These are phyloP conservation scores for Nakazawaea laoshanensis DNA, from an alignment of 805 yeast genomes.

Conservation along the genomic window DNA sequence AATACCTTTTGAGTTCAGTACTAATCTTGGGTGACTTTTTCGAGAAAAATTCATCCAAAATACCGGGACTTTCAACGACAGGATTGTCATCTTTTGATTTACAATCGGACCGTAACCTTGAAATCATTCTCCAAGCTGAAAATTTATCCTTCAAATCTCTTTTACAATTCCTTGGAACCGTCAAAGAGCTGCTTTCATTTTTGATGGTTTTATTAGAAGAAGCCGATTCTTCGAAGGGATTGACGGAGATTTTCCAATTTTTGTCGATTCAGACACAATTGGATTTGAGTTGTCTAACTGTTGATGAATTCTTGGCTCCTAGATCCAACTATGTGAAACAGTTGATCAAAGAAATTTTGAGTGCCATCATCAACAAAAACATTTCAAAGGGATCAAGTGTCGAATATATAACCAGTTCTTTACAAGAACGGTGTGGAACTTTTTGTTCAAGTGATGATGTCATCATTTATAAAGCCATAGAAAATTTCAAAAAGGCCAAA, in stretches of 20 bases:
- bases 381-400: conserved; percentile 90
- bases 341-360: conserved; percentile 75
- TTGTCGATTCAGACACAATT: conserved; percentile 61
- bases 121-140: conserved; percentile 80
- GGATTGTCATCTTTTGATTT: conserved; percentile 40
- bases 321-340: conserved; percentile 44
- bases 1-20: conserved; percentile 63
- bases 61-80: conserved; percentile 56
- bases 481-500: conserved; percentile 81
- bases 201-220: conserved; percentile 76
- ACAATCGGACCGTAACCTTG: conserved; percentile 35
- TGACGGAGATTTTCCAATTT: conserved; percentile 62
- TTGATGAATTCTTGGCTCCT: conserved; percentile 73
- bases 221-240: conserved; percentile 31
- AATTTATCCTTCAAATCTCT: conserved; percentile 79
- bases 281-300: conserved; percentile 57
- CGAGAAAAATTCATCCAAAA: conserved; percentile 51
- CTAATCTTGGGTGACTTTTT: conserved; percentile 64
- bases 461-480: conserved; percentile 87
- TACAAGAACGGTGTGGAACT: conserved; percentile 90
- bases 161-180: conserved; percentile 61
- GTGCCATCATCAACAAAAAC: conserved; percentile 82
- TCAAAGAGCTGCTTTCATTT: conserved; percentile 88
- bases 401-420: conserved; percentile 76
- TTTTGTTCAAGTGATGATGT: conserved; percentile 94